These are phyloP conservation scores for Fragilariopsis cylindrus DNA, from an alignment of 108 stramenopile species.

Conservation along the genomic window DNA sequence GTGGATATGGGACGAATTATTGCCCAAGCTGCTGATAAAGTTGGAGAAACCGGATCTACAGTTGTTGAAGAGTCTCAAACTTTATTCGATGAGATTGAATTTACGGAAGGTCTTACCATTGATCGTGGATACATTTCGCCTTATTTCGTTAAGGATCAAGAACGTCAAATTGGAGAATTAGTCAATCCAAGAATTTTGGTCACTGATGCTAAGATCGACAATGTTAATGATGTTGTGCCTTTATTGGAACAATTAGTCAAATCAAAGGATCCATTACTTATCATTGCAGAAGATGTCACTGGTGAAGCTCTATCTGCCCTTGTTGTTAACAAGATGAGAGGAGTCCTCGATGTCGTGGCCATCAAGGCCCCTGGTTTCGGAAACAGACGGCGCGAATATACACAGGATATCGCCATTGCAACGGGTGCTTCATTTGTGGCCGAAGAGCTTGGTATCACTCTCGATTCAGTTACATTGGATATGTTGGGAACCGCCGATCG, in stretches of 20 bases:
- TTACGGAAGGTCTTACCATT: constrained; percentile 97
- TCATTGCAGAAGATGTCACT: constrained; percentile 96
- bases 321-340: constrained; percentile 99
- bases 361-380: constrained; percentile 98
- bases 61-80: constrained; percentile 96
- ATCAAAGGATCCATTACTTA: constrained; percentile 93
- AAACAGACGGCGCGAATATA: constrained; percentile 89
- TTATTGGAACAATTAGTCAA: constrained; percentile 95
- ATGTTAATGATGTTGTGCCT: constrained; percentile 94
- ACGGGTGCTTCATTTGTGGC: constrained; percentile 96
- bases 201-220: constrained; percentile 95
- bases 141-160: constrained; percentile 97
- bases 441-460: constrained; percentile 95
- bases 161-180: constrained; percentile 93
- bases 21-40: constrained; percentile 93
- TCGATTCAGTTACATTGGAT: constrained; percentile 90
- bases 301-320: constrained; percentile 96
- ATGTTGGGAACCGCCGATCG: constrained; percentile 96
- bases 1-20: constrained; percentile 94
- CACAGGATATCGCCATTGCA: constrained; percentile 98
- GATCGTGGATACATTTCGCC: constrained; percentile 97
- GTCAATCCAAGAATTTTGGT: constrained; percentile 82
- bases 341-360: constrained; percentile 95
- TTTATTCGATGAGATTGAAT: constrained; percentile 94
- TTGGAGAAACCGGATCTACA: constrained; percentile 95